Percentiles rank a stretch among this genome's conserved stretches.
These are phyloP conservation scores for Aspergillus haitiensis DNA, from an alignment of 495 filamentous ascomycete species.

Conservation along the genomic window DNA sequence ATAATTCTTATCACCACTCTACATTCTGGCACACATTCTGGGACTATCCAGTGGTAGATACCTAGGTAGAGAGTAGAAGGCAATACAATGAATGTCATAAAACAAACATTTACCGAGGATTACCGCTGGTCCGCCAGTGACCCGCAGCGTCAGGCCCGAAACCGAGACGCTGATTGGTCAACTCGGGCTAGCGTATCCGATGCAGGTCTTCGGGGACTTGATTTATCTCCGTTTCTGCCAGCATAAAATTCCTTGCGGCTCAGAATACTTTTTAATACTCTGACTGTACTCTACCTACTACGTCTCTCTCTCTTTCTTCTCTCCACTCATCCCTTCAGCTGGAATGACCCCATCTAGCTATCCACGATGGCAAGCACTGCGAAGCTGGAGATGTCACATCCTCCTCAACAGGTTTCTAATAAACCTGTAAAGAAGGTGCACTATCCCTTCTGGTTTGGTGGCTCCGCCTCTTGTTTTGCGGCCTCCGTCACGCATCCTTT, in stretches of 20 bases:
- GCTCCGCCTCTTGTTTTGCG: slow-evolving; percentile 85
- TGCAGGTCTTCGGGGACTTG: slow-evolving; percentile 37
- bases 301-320: slow-evolving; percentile 12
- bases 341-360: slow-evolving; percentile 30
- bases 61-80: too few species aligned
- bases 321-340: slow-evolving; percentile 13
- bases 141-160: slow-evolving; percentile 9
- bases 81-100: not conserved
- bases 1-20: not conserved
- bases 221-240: slow-evolving; percentile 36
- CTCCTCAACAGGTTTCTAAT: slow-evolving; percentile 24
- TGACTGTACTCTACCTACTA: slow-evolving; percentile 5
- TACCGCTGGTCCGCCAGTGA: slow-evolving; percentile 21
- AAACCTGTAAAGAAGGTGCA: slow-evolving; percentile 47
- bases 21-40: not conserved
- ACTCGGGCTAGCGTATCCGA: slow-evolving; percentile 29
- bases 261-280: not conserved
- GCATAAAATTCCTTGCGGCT: slow-evolving; percentile 13
- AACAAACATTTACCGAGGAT: slow-evolving; percentile 23
- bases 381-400: slow-evolving; percentile 38
- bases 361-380: slow-evolving; percentile 44
- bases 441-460: slow-evolving; percentile 94
- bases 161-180: slow-evolving; percentile 45
- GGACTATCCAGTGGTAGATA: not conserved
- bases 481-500: slow-evolving; percentile 88